phyloP scores from a whole-genome alignment of 805 yeast species.

The Yarrowia sp. region DNA sequence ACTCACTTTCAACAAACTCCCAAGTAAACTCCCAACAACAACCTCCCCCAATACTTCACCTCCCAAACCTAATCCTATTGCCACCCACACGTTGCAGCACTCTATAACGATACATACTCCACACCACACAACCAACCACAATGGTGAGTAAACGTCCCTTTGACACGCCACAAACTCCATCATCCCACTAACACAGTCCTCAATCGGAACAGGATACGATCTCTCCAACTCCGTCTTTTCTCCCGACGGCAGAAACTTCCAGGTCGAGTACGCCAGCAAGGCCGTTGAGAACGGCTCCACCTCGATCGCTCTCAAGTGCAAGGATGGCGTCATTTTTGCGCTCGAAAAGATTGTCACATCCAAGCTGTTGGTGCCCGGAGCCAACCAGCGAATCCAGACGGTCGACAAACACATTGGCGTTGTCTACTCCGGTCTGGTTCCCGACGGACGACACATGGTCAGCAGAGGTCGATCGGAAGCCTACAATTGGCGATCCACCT shows the following conservation, averaged over 20 bases:
- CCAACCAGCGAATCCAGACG: conserved; percentile 89
- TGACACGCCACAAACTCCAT: not conserved
- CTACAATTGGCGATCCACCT: conserved; percentile 73
- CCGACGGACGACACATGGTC: conserved; percentile 96
- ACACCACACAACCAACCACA: conserved; percentile 11
- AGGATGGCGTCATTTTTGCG: conserved; percentile 95
- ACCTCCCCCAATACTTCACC: not conserved
- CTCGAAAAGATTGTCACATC: conserved; percentile 92
- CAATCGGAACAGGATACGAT: conserved; percentile 99
- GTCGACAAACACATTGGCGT: conserved; percentile 94
- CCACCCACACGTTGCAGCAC: conserved; percentile 18
- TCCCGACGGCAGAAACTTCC: conserved; percentile 74
- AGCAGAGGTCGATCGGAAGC: conserved; percentile 93
- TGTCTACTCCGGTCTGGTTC: conserved; percentile 88
- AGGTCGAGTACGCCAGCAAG: conserved; percentile 96
- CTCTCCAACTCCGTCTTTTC: conserved; percentile 94
- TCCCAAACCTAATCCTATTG: conserved; percentile 31
- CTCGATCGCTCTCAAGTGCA: conserved; percentile 87
- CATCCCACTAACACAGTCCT: conserved; percentile 59
- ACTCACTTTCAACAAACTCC: not conserved
- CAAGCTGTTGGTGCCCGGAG: conserved; percentile 85
- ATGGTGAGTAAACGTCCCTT: conserved; percentile 14
- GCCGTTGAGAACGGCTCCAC: conserved; percentile 99
- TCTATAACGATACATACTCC: not conserved
- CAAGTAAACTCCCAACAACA: conserved; percentile 3